Base-by-base conservation (phyloP, 495 filamentous ascomycete species). In the Xylaria curta region DNA sequence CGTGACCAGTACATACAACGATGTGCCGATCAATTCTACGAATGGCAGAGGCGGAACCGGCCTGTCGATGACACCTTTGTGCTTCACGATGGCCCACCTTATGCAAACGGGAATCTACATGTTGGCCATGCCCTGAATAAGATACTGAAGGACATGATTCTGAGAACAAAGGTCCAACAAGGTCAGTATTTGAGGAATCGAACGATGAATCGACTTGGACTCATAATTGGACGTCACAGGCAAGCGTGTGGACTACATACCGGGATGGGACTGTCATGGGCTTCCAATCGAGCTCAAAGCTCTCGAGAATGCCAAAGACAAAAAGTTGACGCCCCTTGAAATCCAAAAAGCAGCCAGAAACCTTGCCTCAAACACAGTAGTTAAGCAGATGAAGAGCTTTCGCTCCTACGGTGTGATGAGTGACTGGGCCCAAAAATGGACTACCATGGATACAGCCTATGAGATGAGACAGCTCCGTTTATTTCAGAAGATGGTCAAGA, bases 71-170 rank as follows among this genome's bases (percentile, higher is more conserved):
- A 88, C 60, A 82, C 85, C 13, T 98, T 98, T 75, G 83, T 94
- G 13, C 85, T 99, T 13, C 95, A 98, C 81, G 96, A 99, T 90
- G 96, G 96, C 0, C 96, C 96, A 1, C 96, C 97, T 0, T 99
- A 98, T 79, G 96, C 96, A 60, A 99, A 99, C 78, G 96, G 97
- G 40, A 86, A 84, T n/a, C 85, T 99, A 3, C 96, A 99, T 79
- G 88, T 97, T 72, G 96, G 96, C n/a, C 96, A 99, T 86, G 97
- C 96, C 36, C 83, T 99, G 66, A 99, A 99, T 81, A 99, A 99
- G 80, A 92, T 98, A 69, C 82, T 97, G 61, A 99, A 99, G 85
- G 96, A 99, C 79, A 92, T 98, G 62, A 91, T 97, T 64, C 87
- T 92, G 74, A 89, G 96, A 49, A 89, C 91, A 73, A 89, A 97